A percentile compares a stretch with the other conserved stretches of the same genome.
These are phyloP conservation scores for Aspergillus pseudonomiae DNA, from an alignment of 2,329 filamentous ascomycete species.

Conservation along the genomic window DNA sequence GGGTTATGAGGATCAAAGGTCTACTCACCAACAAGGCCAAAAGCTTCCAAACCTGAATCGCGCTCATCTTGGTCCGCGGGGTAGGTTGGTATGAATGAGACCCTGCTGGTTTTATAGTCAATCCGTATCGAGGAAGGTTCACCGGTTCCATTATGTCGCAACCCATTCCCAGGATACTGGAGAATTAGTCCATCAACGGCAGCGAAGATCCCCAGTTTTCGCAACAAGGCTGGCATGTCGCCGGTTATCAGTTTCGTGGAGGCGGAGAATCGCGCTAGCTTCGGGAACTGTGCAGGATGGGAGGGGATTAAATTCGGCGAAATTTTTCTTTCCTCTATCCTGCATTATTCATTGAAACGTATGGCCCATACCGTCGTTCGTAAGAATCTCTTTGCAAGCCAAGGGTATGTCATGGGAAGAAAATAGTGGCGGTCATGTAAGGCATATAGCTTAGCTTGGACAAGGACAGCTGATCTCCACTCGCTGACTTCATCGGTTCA, in stretches of 20 bases:
- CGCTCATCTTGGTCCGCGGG: constrained; percentile 30
- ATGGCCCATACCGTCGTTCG: background rate
- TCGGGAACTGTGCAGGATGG: background rate
- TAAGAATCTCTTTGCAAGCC: background rate
- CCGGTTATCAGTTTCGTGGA: constrained; percentile 14
- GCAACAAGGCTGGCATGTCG: constrained; percentile 73
- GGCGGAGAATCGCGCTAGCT: constrained; percentile 2
- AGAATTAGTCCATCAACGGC: constrained; percentile 81
- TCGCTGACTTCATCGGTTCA: constrained; percentile 1
- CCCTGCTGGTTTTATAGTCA: constrained; percentile 65
- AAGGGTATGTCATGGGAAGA: background rate
- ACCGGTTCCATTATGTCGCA: constrained; percentile 53
- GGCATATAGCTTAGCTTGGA: background rate
- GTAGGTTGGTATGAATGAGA: constrained; percentile 50
- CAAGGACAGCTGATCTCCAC: constrained; percentile 4
- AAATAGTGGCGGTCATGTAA: background rate
- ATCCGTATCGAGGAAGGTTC: constrained; percentile 65
- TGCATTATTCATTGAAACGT: background rate
- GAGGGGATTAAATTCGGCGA: background rate
- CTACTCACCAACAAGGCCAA: constrained; percentile 60
- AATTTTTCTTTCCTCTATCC: background rate
- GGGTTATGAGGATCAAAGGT: background rate
- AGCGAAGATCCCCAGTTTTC: constrained; percentile 79
- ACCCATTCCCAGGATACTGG: constrained; percentile 64
- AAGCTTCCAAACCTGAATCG: constrained; percentile 49